phyloP scores from a whole-genome alignment of 2,329 filamentous ascomycete genomes.

The Verticillium klebahnii region DNA sequence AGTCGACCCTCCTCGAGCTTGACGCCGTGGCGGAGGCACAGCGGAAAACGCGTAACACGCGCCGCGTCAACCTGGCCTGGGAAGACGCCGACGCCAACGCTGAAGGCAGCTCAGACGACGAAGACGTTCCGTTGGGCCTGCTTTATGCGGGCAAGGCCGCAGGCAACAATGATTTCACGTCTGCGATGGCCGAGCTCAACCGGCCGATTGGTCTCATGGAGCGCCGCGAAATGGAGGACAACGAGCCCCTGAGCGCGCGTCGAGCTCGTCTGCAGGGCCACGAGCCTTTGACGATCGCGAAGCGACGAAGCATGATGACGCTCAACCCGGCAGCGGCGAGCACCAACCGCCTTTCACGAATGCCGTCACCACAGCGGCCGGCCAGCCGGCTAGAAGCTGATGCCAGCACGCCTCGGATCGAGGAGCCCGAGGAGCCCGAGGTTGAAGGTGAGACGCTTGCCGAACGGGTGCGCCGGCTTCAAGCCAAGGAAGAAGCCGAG shows the following conservation, averaged over 20 bases:
- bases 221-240: conserved; percentile 81
- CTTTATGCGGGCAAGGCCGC: conserved; percentile 62
- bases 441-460: conserved; percentile 63
- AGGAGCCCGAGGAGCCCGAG: conserved; percentile 27
- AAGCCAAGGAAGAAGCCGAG: conserved; percentile 44
- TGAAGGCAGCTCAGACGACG: conserved; percentile 56
- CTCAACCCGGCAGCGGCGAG: conserved; percentile 26
- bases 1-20: conserved; percentile 83
- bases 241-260: conserved; percentile 77
- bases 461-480: conserved; percentile 61
- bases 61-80: conserved; percentile 86
- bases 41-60: conserved; percentile 66
- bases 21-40: conserved; percentile 87
- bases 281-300: conserved; percentile 32
- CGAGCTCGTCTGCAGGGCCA: conserved; percentile 69
- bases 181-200: conserved; percentile 50
- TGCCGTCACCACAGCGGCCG: conserved; percentile 12
- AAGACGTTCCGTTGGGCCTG: conserved; percentile 83
- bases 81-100: conserved; percentile 59
- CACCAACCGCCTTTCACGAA: conserved; percentile 18
- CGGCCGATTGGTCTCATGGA: conserved; percentile 73
- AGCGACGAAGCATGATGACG: conserved; percentile 40
- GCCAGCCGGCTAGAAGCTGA: conserved; percentile 27
- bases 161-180: conserved; percentile 37
- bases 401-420: background rate